These are phyloP conservation scores for Eucalyptus fibrosa DNA, from an alignment of 345 rosid species.

Conservation along the genomic window DNA sequence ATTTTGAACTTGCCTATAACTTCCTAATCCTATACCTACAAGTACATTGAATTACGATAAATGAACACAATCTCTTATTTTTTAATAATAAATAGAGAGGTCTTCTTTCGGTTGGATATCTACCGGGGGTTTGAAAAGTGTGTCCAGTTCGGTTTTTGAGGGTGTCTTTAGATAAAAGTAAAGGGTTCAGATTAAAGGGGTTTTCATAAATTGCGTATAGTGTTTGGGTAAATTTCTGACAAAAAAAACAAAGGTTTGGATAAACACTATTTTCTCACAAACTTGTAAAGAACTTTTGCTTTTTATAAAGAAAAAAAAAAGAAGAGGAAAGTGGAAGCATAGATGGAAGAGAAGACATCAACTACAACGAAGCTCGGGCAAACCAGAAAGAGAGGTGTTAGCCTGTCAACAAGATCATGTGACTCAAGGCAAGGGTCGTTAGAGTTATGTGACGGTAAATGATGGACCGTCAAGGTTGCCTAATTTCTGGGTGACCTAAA, in stretches of 20 bases:
- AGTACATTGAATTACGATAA: not conserved
- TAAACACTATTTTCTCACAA: not conserved
- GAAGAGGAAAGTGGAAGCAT: not conserved
- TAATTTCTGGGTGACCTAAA: fast-evolving
- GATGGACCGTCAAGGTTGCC: fast-evolving
- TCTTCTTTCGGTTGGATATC: no score
- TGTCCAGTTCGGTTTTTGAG: not conserved
- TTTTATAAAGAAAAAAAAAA: not conserved
- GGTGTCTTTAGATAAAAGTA: not conserved
- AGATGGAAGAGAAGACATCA: not conserved
- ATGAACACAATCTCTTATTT: not conserved
- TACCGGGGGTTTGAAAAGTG: not conserved
- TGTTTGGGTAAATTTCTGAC: not conserved
- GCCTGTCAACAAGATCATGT: fast-evolving
- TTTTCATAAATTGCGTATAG: not conserved
- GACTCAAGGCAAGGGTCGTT: not conserved
- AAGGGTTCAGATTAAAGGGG: not conserved
- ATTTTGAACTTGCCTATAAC: not conserved
- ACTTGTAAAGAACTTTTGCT: not conserved
- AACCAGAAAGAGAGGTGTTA: not conserved
- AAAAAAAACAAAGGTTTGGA: no score
- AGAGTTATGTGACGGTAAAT: fast-evolving
- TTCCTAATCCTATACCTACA: not conserved
- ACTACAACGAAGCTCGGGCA: fast-evolving
- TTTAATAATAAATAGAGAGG: not conserved